These are phyloP conservation scores for Linum tenue DNA, from an alignment of 345 rosid species.

Conservation along the genomic window DNA sequence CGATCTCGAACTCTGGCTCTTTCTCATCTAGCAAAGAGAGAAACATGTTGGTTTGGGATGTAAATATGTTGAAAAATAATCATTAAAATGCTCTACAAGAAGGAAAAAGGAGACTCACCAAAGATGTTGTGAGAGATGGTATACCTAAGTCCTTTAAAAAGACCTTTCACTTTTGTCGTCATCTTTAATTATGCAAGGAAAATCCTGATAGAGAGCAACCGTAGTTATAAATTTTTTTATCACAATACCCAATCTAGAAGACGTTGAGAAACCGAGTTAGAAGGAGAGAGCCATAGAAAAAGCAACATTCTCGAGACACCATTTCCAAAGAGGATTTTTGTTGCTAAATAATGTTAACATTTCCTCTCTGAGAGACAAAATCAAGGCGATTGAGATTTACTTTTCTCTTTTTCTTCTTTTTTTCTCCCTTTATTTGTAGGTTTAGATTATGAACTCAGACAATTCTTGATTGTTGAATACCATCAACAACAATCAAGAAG, in stretches of 20 bases:
- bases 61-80: neutral
- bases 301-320: neutral
- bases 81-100: neutral
- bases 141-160: constrained; percentile 45
- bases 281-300: neutral
- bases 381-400: neutral
- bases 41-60: neutral
- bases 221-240: no score
- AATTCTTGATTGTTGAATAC: neutral
- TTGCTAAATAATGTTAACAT: neutral
- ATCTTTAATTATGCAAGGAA: constrained; percentile 10
- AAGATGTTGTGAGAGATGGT: constrained; percentile 40
- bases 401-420: no score
- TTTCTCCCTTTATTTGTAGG: no score
- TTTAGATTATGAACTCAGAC: neutral
- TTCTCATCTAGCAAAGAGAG: constrained; percentile 32
- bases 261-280: neutral
- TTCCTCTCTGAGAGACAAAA: neutral
- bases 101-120: constrained; percentile 20
- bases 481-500: constrained; percentile 1
- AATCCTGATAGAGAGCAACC: neutral
- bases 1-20: constrained; percentile 54
- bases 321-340: neutral
- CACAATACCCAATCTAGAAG: neutral
- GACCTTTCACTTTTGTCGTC: constrained; percentile 40